phyloP scores from a whole-genome alignment of 352 stramenopile species.

The Pythium plurisporium region DNA sequence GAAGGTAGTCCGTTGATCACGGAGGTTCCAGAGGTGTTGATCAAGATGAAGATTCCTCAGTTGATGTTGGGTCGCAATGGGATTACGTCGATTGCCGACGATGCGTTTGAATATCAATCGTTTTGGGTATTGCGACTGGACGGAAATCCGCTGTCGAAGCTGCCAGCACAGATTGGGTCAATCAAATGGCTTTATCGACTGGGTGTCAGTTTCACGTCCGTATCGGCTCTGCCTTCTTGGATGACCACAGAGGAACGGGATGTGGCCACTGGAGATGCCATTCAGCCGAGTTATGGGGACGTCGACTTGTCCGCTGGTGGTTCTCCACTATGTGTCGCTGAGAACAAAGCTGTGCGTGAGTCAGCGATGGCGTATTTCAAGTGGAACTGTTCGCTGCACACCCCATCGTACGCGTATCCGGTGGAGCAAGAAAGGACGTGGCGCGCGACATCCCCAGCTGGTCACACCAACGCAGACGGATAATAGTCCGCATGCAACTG shows the following conservation, averaged over 20 bases:
- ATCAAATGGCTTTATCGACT: neutral
- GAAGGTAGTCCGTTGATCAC: neutral
- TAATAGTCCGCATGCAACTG: no score
- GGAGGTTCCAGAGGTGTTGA: neutral
- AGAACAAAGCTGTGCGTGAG: neutral
- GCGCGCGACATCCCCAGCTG: neutral
- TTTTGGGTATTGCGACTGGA: slow-evolving; percentile 3
- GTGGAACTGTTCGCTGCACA: no score
- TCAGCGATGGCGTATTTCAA: neutral
- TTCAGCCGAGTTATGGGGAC: neutral
- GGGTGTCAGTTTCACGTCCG: neutral
- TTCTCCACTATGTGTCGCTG: neutral
- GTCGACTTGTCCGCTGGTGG: neutral
- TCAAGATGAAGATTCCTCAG: slow-evolving; percentile 12
- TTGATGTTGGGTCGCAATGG: slow-evolving; percentile 2
- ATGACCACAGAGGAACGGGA: neutral
- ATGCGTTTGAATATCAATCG: neutral
- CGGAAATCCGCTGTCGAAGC: slow-evolving; percentile 3
- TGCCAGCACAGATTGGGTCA: neutral
- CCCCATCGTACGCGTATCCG: neutral
- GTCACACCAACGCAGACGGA: no score
- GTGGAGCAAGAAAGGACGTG: slow-evolving; percentile 5
- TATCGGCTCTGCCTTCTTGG: neutral
- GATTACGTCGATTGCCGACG: slow-evolving; percentile 4
- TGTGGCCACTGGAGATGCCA: neutral